phyloP scores from a whole-genome alignment of 2,329 filamentous ascomycete genomes.

The Paraphoma chrysanthemicola region DNA sequence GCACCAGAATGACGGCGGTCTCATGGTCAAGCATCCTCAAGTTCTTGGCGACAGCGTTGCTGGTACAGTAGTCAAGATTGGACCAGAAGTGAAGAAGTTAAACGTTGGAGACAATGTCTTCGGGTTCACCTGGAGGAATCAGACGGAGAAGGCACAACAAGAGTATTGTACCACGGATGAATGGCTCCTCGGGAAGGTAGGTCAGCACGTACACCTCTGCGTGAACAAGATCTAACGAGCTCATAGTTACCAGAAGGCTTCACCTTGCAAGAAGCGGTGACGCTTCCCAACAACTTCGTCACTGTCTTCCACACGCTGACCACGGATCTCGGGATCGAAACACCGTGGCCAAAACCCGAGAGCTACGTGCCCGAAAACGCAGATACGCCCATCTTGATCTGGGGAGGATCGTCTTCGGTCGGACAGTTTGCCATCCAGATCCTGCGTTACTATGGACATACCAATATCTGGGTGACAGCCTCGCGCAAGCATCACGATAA shows the following conservation, averaged over 20 bases:
- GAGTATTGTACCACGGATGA: slow-evolving; percentile 61
- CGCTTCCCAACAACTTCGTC: slow-evolving; percentile 63
- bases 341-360: slow-evolving; percentile 64
- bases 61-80: slow-evolving; percentile 62
- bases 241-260: slow-evolving; percentile 51
- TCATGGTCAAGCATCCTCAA: slow-evolving; percentile 60
- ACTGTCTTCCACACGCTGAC: slow-evolving; percentile 65
- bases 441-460: slow-evolving; percentile 50
- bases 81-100: slow-evolving; percentile 54
- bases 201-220: background rate
- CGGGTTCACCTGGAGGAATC: slow-evolving; percentile 59
- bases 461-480: slow-evolving; percentile 48
- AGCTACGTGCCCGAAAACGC: slow-evolving; percentile 45
- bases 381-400: slow-evolving; percentile 48
- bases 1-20: slow-evolving; percentile 66
- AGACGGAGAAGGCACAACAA: slow-evolving; percentile 62
- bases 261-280: slow-evolving; percentile 57
- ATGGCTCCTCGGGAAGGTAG: slow-evolving; percentile 49
- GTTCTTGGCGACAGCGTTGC: slow-evolving; percentile 60
- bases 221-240: slow-evolving; percentile 7
- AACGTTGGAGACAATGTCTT: slow-evolving; percentile 63
- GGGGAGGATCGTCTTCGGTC: slow-evolving; percentile 54
- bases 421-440: slow-evolving; percentile 54
- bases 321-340: slow-evolving; percentile 59
- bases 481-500: slow-evolving; percentile 48